Conservation (phyloP, 1,284 basidiomycete genomes). For the Cutaneotrichosporon sp. region DNA sequence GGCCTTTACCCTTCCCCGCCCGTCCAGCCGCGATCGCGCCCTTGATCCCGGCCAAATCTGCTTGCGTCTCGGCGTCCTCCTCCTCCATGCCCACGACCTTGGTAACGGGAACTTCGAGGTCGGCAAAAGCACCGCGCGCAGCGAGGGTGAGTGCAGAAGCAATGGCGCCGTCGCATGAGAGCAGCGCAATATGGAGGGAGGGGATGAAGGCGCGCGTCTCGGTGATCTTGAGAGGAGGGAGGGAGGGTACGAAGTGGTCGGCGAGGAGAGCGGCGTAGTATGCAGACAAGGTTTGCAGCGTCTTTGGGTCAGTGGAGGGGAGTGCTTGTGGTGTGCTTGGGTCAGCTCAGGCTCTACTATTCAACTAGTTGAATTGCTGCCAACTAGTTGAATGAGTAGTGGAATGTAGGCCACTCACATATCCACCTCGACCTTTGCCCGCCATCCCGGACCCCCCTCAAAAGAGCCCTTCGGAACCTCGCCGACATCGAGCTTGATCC, state of each 20-base stretch:
- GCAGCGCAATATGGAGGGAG: constrained; percentile 43
- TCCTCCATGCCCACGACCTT: constrained; percentile 42
- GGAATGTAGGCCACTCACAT: constrained; percentile 38
- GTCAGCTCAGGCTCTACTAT: neutral
- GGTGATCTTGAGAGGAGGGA: constrained; percentile 43
- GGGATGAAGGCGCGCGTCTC: constrained; percentile 29
- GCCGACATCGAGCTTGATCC: constrained; percentile 49
- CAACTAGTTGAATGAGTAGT: neutral
- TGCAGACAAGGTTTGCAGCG: constrained; percentile 36
- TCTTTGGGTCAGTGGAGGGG: constrained; percentile 31
- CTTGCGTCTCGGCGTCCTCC: constrained; percentile 18
- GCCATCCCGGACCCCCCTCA: constrained; percentile 29
- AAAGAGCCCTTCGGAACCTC: constrained; percentile 28
- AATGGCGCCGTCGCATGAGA: constrained; percentile 37
- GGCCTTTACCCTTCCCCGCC: constrained; percentile 34
- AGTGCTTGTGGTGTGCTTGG: constrained; percentile 50
- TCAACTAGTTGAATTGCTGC: neutral
- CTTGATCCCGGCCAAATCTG: constrained; percentile 45
- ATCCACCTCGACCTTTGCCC: constrained; percentile 49
- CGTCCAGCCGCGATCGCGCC: constrained; percentile 42
- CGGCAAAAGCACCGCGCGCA: constrained; percentile 45
- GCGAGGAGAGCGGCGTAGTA: constrained; percentile 39
- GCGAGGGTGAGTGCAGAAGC: constrained; percentile 39
- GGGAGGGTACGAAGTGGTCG: constrained; percentile 49
- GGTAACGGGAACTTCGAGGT: constrained; percentile 45